Conservation (phyloP, 345 rosid genomes). For the Dovyalis caffra region DNA sequence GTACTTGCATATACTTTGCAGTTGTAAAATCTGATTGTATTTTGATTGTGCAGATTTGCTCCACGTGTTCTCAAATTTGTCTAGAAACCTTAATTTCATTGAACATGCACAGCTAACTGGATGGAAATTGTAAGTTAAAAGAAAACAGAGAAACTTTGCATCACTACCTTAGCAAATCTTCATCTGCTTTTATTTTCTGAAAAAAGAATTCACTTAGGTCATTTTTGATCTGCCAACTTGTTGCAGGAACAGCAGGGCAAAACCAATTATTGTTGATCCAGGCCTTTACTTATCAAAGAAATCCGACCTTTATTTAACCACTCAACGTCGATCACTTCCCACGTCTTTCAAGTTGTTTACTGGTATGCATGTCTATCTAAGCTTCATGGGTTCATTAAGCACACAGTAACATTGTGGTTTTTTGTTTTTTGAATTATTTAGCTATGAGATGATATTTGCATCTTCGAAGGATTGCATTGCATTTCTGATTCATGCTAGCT, state of each 20-base stretch:
- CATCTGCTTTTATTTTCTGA: not conserved
- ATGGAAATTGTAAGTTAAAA: conserved; percentile 80
- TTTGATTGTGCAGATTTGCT: conserved; percentile 59
- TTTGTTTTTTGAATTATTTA: not conserved
- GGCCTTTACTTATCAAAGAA: conserved; percentile 90
- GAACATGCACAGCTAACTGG: conserved; percentile 77
- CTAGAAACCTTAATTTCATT: conserved; percentile 73
- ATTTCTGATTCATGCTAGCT: not conserved
- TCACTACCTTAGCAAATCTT: not conserved
- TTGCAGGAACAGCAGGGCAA: conserved; percentile 78
- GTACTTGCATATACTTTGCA: not conserved
- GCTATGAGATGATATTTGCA: not conserved
- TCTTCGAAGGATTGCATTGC: not conserved
- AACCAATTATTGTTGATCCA: conserved; percentile 89
- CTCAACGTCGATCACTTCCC: conserved; percentile 87
- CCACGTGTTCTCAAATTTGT: conserved; percentile 72
- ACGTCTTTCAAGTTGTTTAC: conserved; percentile 83
- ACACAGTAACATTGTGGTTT: not conserved
- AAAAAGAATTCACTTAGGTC: not conserved
- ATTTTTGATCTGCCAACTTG: conserved; percentile 10
- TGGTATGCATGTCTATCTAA: conserved; percentile 41
- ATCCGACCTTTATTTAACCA: conserved; percentile 80
- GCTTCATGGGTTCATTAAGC: conserved; percentile 2
- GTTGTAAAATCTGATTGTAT: conserved; percentile 16
- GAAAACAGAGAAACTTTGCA: not conserved